Evolutionary conservation across 495 filamentous ascomycete genomes (phyloP).

Genomic region (Penicillium turbatum): DNA sequence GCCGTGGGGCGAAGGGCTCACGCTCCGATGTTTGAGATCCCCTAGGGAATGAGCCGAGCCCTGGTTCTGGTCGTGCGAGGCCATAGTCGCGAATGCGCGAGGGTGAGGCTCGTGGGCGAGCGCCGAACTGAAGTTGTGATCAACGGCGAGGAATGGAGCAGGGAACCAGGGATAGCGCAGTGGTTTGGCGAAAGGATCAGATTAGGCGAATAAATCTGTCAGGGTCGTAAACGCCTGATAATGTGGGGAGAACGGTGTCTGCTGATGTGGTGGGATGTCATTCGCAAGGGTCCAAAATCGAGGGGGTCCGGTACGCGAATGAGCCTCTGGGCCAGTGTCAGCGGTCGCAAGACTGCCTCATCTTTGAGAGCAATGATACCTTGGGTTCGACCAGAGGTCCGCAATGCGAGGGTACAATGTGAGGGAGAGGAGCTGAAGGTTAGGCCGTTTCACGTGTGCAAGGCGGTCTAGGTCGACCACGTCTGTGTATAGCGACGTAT

Average conservation of each 20-base stretch:
- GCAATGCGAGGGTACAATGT: background rate
- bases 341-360: slow-evolving; percentile 6
- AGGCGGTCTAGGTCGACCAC: slow-evolving; percentile 24
- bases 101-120: slow-evolving; percentile 13
- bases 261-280: slow-evolving; percentile 13
- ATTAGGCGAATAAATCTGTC: background rate
- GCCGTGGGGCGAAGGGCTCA: slow-evolving; percentile 40
- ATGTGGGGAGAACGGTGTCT: slow-evolving; percentile 3
- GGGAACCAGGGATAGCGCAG: background rate
- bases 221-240: slow-evolving; percentile 5
- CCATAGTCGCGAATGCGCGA: slow-evolving; percentile 26
- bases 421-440: slow-evolving; percentile 8
- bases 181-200: background rate
- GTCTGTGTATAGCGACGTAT: background rate
- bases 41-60: slow-evolving; percentile 28
- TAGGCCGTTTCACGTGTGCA: slow-evolving; percentile 27
- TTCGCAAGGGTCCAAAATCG: slow-evolving; percentile 14
- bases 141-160: background rate
- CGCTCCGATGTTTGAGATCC: slow-evolving; percentile 34
- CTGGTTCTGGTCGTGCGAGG: slow-evolving; percentile 34
- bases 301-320: background rate
- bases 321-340: slow-evolving; percentile 7
- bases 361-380: slow-evolving; percentile 1
- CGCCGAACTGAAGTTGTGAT: slow-evolving; percentile 14
- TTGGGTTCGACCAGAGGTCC: background rate